These are phyloP conservation scores for Acanthamoeba healyi DNA, from an alignment of 208 protist species.

Conservation along the genomic window DNA sequence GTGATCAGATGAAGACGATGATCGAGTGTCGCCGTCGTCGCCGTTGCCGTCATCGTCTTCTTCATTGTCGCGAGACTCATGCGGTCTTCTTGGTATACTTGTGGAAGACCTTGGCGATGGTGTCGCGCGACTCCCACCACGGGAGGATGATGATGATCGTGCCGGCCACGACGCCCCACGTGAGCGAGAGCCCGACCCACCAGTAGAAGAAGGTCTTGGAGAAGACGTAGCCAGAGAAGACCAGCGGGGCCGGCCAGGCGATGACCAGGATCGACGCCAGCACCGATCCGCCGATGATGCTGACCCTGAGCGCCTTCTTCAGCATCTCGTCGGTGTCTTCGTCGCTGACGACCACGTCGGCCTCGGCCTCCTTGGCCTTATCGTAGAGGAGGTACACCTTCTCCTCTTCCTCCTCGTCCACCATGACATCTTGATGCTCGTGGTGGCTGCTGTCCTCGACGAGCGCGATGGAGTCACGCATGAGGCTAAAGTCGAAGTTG, in stretches of 20 bases:
- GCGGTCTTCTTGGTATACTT: conserved; percentile 28
- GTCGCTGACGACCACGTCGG: not conserved
- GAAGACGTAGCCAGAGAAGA: conserved; percentile 67
- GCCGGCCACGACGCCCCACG: conserved; percentile 57
- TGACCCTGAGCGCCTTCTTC: not conserved
- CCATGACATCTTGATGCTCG: not conserved
- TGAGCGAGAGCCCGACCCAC: conserved; percentile 52
- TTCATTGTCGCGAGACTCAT: not conserved
- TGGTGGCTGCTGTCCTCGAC: conserved; percentile 30
- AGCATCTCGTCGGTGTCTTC: conserved; percentile 19
- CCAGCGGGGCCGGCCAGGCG: conserved; percentile 43
- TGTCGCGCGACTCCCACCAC: conserved; percentile 48
- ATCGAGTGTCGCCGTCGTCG: no score
- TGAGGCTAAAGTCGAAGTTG: conserved; percentile 51
- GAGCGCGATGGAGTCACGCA: conserved; percentile 30
- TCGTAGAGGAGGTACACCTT: conserved; percentile 13
- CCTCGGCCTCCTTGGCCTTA: not conserved
- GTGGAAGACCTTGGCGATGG: conserved; percentile 35
- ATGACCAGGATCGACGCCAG: conserved; percentile 69
- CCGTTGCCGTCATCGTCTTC: not conserved
- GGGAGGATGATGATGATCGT: conserved; percentile 55
- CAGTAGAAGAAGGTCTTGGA: conserved; percentile 68
- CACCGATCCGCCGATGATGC: conserved; percentile 46
- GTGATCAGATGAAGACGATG: not conserved
- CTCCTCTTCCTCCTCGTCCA: conserved; percentile 42